Percentiles rank a stretch among this genome's conserved stretches.
phyloP scores from a whole-genome alignment of 371 early-diverging fungal species.

The Sporodiniella umbellata region DNA sequence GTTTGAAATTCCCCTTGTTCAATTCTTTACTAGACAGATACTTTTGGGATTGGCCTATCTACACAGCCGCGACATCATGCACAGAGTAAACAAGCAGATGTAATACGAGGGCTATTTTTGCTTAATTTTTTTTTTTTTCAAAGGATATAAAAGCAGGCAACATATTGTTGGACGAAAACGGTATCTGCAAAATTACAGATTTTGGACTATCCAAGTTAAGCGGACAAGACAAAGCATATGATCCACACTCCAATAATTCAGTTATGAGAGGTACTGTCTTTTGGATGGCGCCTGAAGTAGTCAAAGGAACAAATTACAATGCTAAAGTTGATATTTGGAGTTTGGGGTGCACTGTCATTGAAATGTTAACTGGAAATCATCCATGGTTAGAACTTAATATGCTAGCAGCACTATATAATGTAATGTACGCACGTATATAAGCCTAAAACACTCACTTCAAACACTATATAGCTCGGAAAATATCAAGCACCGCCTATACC shows the following conservation, averaged over 20 bases:
- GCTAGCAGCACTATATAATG: slow-evolving; percentile 83
- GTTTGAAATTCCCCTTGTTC: slow-evolving; percentile 79
- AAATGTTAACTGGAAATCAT: slow-evolving; percentile 92
- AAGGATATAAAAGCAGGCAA: slow-evolving; percentile 95
- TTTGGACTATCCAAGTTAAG: slow-evolving; percentile 97
- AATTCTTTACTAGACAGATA: slow-evolving; percentile 87
- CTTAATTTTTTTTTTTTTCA: background rate
- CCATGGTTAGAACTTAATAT: slow-evolving; percentile 89
- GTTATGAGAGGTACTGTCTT: slow-evolving; percentile 60
- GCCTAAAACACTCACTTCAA: background rate
- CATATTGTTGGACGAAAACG: slow-evolving; percentile 85
- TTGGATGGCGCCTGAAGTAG: slow-evolving; percentile 97
- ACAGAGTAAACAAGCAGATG: slow-evolving; percentile 79
- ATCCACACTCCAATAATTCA: slow-evolving; percentile 45
- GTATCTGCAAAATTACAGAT: slow-evolving; percentile 95
- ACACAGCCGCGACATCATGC: slow-evolving; percentile 92
- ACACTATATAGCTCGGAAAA: slow-evolving; percentile 63
- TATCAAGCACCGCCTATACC: slow-evolving; percentile 83
- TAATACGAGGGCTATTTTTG: too few species aligned
- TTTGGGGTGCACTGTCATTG: slow-evolving; percentile 93
- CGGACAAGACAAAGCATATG: slow-evolving; percentile 48
- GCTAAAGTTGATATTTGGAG: slow-evolving; percentile 79
- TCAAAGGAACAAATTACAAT: slow-evolving; percentile 73
- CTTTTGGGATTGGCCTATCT: slow-evolving; percentile 93
- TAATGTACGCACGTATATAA: slow-evolving; percentile 11